phyloP scores from a whole-genome alignment of 2,329 filamentous ascomycete genomes.

The Fusarium sacchari region DNA sequence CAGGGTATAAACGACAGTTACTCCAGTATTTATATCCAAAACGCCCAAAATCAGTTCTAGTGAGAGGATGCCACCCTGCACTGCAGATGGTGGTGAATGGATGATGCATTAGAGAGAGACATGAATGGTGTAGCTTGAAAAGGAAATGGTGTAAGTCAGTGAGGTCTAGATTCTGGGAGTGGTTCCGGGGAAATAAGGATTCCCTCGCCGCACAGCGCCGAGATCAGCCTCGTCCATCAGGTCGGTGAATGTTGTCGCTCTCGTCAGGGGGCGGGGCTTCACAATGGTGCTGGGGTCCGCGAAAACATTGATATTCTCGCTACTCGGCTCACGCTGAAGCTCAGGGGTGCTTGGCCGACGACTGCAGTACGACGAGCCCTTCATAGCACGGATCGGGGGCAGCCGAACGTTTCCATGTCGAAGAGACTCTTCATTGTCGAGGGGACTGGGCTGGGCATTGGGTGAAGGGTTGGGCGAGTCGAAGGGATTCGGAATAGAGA shows the following conservation, averaged over 20 bases:
- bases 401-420: slow-evolving; percentile 46
- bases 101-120: slow-evolving; percentile 9
- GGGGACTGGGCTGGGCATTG: slow-evolving; percentile 37
- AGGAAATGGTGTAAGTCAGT: not conserved
- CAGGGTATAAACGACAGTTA: slow-evolving; percentile 42
- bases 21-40: slow-evolving; percentile 20
- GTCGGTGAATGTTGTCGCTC: slow-evolving; percentile 62
- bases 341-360: slow-evolving; percentile 46
- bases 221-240: slow-evolving; percentile 62
- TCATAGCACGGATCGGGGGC: slow-evolving; percentile 54
- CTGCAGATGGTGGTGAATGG: slow-evolving; percentile 21
- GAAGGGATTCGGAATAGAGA: slow-evolving; percentile 52
- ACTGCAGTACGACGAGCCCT: slow-evolving; percentile 40
- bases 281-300: slow-evolving; percentile 58
- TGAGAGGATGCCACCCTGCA: slow-evolving; percentile 24
- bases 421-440: slow-evolving; percentile 38
- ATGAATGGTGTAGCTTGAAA: not conserved
- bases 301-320: slow-evolving; percentile 64
- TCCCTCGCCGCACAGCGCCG: slow-evolving; percentile 53
- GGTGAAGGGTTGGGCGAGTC: slow-evolving; percentile 47
- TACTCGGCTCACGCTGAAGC: slow-evolving; percentile 55
- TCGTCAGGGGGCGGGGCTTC: slow-evolving; percentile 41
- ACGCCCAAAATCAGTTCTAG: slow-evolving; percentile 28
- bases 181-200: slow-evolving; percentile 54
- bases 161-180: slow-evolving; percentile 46